A percentile compares a stretch with the other conserved stretches of the same genome.
phyloP scores from a whole-genome alignment of 192 early-diverging fungal species.

The Coemansia sp. region DNA sequence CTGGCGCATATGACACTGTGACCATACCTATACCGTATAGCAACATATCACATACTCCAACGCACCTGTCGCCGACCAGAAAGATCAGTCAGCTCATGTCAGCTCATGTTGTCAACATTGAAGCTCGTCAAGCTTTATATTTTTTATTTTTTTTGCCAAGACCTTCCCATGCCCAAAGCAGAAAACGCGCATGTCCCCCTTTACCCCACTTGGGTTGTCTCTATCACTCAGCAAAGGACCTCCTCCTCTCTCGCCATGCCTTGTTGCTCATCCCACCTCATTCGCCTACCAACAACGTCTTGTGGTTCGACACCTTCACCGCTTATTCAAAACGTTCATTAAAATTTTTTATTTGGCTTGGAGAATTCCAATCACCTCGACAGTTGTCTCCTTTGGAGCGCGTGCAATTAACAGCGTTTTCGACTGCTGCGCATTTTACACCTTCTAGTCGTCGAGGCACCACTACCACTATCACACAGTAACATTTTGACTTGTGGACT shows the following conservation, averaged over 20 bases:
- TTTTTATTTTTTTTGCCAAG: neutral
- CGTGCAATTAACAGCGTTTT: neutral
- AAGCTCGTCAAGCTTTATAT: neutral
- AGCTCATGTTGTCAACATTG: neutral
- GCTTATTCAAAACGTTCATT: too few relatives aligned
- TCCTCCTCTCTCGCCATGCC: neutral
- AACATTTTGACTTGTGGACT: neutral
- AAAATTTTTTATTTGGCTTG: neutral
- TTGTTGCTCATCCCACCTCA: neutral
- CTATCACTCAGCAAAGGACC: neutral
- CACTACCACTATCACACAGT: neutral
- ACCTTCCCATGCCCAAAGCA: neutral
- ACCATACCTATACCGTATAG: neutral
- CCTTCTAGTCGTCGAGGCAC: neutral
- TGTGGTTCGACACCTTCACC: neutral
- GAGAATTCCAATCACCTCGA: neutral
- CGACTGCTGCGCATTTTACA: neutral
- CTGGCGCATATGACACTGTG: neutral
- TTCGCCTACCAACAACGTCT: neutral
- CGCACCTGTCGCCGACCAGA: too few relatives aligned
- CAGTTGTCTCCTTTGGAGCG: neutral
- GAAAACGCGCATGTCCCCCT: neutral
- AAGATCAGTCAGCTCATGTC: too few relatives aligned
- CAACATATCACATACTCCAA: neutral
- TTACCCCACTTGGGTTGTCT: neutral